Percentiles rank a stretch among this genome's conserved stretches.
Evolutionary conservation across 2,329 filamentous ascomycete genomes (phyloP).

Genomic region (Penicillium sp.): DNA sequence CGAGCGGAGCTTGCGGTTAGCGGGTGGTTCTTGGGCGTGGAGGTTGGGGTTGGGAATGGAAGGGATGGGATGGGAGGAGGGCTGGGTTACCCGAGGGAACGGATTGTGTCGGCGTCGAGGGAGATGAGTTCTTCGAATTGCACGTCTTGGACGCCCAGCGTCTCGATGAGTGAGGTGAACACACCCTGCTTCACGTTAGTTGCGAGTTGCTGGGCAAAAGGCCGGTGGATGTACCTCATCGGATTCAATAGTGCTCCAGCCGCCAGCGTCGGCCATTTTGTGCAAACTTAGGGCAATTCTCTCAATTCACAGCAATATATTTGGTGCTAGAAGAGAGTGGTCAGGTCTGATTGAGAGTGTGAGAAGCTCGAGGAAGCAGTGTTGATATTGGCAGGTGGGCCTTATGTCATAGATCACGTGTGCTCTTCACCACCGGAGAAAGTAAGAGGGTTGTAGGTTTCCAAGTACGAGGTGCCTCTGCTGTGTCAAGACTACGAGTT

Average conservation of each 20-base stretch:
- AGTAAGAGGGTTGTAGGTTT: too few species aligned
- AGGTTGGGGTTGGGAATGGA: slow-evolving; percentile 2
- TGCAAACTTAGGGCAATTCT: too few species aligned
- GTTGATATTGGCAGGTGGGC: too few species aligned
- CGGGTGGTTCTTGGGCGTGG: slow-evolving; percentile 3
- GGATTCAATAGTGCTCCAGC: slow-evolving; percentile 97
- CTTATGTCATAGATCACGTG: too few species aligned
- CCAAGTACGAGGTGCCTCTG: too few species aligned
- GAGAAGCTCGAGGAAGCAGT: too few species aligned
- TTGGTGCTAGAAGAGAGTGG: too few species aligned
- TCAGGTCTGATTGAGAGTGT: too few species aligned
- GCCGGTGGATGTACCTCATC: slow-evolving; percentile 67
- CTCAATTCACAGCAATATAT: too few species aligned
- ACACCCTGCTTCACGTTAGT: slow-evolving; percentile 62
- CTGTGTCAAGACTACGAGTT: too few species aligned
- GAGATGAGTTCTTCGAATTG: slow-evolving; percentile 96
- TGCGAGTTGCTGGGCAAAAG: background rate
- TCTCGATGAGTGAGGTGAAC: slow-evolving; percentile 93
- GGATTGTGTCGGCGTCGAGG: slow-evolving; percentile 67
- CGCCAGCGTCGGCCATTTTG: slow-evolving; percentile 59
- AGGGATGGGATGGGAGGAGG: background rate
- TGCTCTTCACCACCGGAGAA: too few species aligned
- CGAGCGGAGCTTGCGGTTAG: slow-evolving; percentile 4
- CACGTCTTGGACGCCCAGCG: slow-evolving; percentile 84
- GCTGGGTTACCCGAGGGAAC: slow-evolving; percentile 41